phyloP scores from a whole-genome alignment of 768 basidiomycete species.

The Phaeolepiota aurea region DNA sequence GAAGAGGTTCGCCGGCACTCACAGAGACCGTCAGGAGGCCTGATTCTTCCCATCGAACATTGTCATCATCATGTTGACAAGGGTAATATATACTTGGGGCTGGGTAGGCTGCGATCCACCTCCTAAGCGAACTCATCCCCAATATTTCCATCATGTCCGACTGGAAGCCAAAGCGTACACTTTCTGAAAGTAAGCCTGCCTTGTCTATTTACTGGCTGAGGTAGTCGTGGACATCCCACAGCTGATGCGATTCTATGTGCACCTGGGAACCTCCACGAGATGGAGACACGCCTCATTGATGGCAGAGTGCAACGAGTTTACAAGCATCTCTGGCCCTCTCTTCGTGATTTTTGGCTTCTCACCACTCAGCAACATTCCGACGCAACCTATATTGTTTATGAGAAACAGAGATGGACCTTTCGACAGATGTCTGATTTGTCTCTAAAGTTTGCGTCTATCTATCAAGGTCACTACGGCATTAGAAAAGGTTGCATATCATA shows the following conservation, averaged over 20 bases:
- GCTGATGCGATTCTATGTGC: slow-evolving; percentile 27
- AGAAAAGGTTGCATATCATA: slow-evolving; percentile 28
- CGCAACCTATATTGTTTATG: slow-evolving; percentile 40
- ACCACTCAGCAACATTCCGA: slow-evolving; percentile 23
- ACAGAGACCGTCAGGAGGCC: too few relatives aligned
- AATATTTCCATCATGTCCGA: too few relatives aligned
- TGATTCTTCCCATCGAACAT: too few relatives aligned
- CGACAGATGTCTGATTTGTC: slow-evolving; percentile 27
- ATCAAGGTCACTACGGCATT: slow-evolving; percentile 31
- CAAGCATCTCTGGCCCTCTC: slow-evolving; percentile 41
- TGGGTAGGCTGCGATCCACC: too few relatives aligned
- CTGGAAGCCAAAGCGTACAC: too few relatives aligned
- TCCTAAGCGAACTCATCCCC: too few relatives aligned
- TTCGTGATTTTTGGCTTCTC: slow-evolving; percentile 41
- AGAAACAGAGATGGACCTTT: slow-evolving; percentile 35
- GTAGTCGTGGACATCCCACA: too few relatives aligned
- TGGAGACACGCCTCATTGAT: slow-evolving; percentile 33
- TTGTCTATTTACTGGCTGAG: too few relatives aligned
- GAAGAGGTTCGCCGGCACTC: too few relatives aligned
- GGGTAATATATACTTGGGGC: too few relatives aligned
- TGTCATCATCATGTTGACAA: too few relatives aligned
- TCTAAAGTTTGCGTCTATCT: slow-evolving; percentile 27
- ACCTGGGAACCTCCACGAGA: slow-evolving; percentile 31
- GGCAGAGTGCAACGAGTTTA: slow-evolving; percentile 39
- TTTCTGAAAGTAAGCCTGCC: too few relatives aligned